A percentile compares a stretch with the other conserved stretches of the same genome.
phyloP scores from a whole-genome alignment of 345 rosid genomes.

The Arabis hirsuta region DNA sequence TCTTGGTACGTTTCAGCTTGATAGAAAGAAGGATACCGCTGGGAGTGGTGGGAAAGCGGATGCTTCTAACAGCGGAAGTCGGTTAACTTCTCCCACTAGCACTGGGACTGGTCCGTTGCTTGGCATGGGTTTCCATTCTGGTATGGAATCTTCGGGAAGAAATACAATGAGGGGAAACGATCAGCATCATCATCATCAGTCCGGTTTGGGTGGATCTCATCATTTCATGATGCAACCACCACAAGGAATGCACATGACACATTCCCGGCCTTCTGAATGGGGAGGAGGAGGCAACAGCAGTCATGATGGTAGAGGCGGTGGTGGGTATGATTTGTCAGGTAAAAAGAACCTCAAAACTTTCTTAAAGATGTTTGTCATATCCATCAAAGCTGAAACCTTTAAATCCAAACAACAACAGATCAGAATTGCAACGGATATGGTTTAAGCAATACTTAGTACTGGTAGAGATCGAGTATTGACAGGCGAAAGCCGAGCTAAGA shows the following conservation, averaged over 20 bases:
- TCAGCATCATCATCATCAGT: conserved; percentile 41
- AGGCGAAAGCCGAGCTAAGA: background rate
- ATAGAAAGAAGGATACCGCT: conserved; percentile 53
- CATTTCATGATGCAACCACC: conserved; percentile 59
- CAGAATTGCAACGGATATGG: conserved; percentile 8
- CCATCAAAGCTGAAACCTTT: conserved; percentile 7
- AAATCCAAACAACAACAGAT: background rate
- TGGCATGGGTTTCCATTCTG: conserved; percentile 53
- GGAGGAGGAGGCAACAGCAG: conserved; percentile 44
- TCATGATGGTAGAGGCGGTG: conserved; percentile 39
- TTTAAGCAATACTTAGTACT: background rate
- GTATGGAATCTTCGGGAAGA: conserved; percentile 58
- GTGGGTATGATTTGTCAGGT: conserved; percentile 66
- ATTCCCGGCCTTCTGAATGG: conserved; percentile 62
- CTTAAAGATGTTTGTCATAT: background rate
- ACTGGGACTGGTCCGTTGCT: conserved; percentile 52
- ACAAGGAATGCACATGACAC: conserved; percentile 53
- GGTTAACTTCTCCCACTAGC: conserved; percentile 54
- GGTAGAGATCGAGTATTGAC: background rate
- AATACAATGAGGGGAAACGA: conserved; percentile 59
- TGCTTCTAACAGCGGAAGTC: conserved; percentile 52
- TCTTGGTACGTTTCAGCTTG: conserved; percentile 71
- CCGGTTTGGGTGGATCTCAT: conserved; percentile 42
- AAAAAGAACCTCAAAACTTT: no score
- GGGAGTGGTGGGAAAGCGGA: conserved; percentile 52